These are phyloP conservation scores for Fusarium chlamydosporum DNA, from an alignment of 2,329 filamentous ascomycete genomes.

Conservation along the genomic window DNA sequence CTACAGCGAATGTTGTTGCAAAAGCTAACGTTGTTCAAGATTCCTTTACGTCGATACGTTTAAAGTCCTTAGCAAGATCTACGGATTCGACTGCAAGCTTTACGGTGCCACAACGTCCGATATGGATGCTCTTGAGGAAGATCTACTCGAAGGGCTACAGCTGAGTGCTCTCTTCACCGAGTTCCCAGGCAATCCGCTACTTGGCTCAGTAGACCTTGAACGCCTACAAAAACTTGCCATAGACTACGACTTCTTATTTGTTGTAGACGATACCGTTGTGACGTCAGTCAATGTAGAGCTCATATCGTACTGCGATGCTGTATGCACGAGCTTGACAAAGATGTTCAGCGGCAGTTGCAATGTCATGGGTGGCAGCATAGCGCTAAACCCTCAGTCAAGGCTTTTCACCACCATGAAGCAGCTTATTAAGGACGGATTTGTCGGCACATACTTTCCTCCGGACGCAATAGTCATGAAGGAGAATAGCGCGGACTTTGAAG, in stretches of 20 bases:
- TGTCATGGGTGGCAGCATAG: constrained; percentile 64
- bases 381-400: constrained; percentile 60
- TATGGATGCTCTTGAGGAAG: constrained; percentile 58
- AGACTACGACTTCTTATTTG: constrained; percentile 58
- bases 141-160: constrained; percentile 55
- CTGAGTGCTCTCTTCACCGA: constrained; percentile 65
- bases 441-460: constrained; percentile 47
- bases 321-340: constrained; percentile 68
- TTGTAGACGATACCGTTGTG: constrained; percentile 63
- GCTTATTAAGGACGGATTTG: constrained; percentile 37
- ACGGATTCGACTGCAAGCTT: constrained; percentile 56
- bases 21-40: constrained; percentile 22
- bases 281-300: constrained; percentile 64
- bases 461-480: constrained; percentile 54
- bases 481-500: constrained; percentile 58
- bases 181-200: constrained; percentile 54
- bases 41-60: constrained; percentile 53
- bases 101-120: constrained; percentile 60
- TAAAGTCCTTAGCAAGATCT: constrained; percentile 50
- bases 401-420: constrained; percentile 53
- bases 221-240: constrained; percentile 51
- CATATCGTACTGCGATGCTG: constrained; percentile 61
- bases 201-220: constrained; percentile 51
- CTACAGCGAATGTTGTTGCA: background rate
- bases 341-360: constrained; percentile 69